These are phyloP conservation scores for Parietaria judaica DNA, from an alignment of 306 rosid genomes.

Conservation along the genomic window DNA sequence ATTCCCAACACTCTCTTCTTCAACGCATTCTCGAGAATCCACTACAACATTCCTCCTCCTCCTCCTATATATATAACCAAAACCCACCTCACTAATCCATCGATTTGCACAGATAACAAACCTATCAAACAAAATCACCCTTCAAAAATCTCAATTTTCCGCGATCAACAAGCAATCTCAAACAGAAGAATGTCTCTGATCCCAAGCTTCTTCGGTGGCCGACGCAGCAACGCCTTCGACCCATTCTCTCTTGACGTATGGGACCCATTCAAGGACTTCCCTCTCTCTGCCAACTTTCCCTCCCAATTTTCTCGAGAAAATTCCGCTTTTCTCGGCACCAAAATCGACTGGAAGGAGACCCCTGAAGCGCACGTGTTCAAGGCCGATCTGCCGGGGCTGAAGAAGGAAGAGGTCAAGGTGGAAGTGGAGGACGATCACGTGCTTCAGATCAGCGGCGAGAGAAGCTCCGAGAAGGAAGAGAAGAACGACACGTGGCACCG, in stretches of 20 bases:
- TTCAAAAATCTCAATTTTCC: no score
- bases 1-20: no score
- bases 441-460: constrained; percentile 30
- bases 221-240: constrained; percentile 13
- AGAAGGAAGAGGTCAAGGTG: constrained; percentile 29
- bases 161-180: not conserved
- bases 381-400: constrained; percentile 23
- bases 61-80: no score
- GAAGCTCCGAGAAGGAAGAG: constrained; percentile 26
- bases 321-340: constrained; percentile 10
- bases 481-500: constrained; percentile 35
- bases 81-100: no score
- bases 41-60: no score
- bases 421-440: constrained; percentile 24
- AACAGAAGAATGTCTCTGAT: constrained; percentile 22
- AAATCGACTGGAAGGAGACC: constrained; percentile 32
- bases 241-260: constrained; percentile 19
- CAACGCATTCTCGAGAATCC: no score
- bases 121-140: no score
- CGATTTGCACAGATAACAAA: no score
- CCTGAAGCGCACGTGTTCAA: constrained; percentile 29
- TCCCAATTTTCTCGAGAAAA: no score
- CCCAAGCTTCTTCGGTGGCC: constrained; percentile 22
- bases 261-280: constrained; percentile 17
- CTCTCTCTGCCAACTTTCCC: not conserved